These are phyloP conservation scores for Aspergillus pseudoviridinutans DNA, from an alignment of 2,329 filamentous ascomycete genomes.

Conservation along the genomic window DNA sequence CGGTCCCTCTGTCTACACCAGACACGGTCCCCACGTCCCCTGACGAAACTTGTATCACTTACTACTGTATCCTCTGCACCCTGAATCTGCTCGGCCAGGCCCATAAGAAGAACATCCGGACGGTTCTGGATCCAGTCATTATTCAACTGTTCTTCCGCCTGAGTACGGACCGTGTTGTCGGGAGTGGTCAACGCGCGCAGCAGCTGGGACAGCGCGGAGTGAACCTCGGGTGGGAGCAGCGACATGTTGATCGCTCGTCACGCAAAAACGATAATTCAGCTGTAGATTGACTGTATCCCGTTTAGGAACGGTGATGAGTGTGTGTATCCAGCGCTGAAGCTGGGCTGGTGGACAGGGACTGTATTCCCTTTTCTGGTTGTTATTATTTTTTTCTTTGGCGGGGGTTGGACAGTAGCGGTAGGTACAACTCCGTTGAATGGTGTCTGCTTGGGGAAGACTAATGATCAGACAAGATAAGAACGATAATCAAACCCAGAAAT, in stretches of 20 bases:
- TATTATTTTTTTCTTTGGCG: not conserved
- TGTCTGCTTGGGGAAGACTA: not conserved
- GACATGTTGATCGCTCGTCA: constrained; percentile 60
- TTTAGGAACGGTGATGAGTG: not conserved
- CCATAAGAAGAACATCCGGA: constrained; percentile 88
- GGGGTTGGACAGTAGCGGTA: not conserved
- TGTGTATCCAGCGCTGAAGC: not conserved
- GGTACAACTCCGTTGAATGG: not conserved
- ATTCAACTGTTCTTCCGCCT: constrained; percentile 86
- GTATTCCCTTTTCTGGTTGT: not conserved
- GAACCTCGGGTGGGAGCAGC: constrained; percentile 76
- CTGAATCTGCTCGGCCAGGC: constrained; percentile 85
- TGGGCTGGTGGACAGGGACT: not conserved
- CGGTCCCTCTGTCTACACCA: not conserved
- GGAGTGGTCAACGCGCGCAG: constrained; percentile 82
- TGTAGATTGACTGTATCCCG: not conserved
- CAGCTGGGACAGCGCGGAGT: constrained; percentile 78
- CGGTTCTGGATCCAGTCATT: constrained; percentile 80
- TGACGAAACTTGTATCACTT: constrained; percentile 32
- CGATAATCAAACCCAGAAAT: constrained; percentile 6
- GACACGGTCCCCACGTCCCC: not conserved
- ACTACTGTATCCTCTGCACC: constrained; percentile 70
- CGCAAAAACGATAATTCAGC: not conserved
- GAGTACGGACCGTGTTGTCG: constrained; percentile 79
- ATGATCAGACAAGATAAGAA: not conserved